Conservation (phyloP, 495 filamentous ascomycete genomes). For the Aspergillus incahuasiensis region DNA sequence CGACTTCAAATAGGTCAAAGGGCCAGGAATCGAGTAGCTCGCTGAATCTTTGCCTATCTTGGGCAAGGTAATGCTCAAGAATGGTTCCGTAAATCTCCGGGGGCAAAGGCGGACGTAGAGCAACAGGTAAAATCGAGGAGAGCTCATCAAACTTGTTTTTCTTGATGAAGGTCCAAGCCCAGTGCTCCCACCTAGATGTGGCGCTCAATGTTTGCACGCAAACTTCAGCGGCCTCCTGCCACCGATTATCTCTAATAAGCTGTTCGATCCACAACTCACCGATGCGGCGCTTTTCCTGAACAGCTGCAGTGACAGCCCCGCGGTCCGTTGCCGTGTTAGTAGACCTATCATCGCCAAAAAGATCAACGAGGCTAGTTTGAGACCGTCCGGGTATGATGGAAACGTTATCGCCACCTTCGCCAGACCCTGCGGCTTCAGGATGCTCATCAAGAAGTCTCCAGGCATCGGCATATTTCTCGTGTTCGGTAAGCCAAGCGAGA, state of each 20-base stretch:
- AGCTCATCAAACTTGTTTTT: slow-evolving; percentile 85
- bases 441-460: slow-evolving; percentile 86
- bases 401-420: slow-evolving; percentile 50
- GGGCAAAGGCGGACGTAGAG: slow-evolving; percentile 72
- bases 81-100: slow-evolving; percentile 81
- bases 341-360: slow-evolving; percentile 69
- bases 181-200: slow-evolving; percentile 86
- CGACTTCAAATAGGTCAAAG: slow-evolving; percentile 74
- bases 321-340: slow-evolving; percentile 49
- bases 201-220: slow-evolving; percentile 76
- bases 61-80: slow-evolving; percentile 76
- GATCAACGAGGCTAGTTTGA: slow-evolving; percentile 62
- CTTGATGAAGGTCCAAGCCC: slow-evolving; percentile 85
- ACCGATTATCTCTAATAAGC: slow-evolving; percentile 65
- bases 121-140: slow-evolving; percentile 71
- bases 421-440: slow-evolving; percentile 49
- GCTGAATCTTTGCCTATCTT: slow-evolving; percentile 61
- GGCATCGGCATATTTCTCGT: slow-evolving; percentile 71
- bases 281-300: slow-evolving; percentile 87
- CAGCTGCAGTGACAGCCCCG: slow-evolving; percentile 53
- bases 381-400: slow-evolving; percentile 48
- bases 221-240: slow-evolving; percentile 69
- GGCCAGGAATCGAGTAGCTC: slow-evolving; percentile 83
- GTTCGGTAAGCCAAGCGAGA: slow-evolving; percentile 75
- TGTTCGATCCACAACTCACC: slow-evolving; percentile 92